Evolutionary conservation across 1,284 basidiomycete genomes (phyloP), one percentile per base, ranked within the genome.

Genomic region (Xerocomus minutiporus): DNA sequence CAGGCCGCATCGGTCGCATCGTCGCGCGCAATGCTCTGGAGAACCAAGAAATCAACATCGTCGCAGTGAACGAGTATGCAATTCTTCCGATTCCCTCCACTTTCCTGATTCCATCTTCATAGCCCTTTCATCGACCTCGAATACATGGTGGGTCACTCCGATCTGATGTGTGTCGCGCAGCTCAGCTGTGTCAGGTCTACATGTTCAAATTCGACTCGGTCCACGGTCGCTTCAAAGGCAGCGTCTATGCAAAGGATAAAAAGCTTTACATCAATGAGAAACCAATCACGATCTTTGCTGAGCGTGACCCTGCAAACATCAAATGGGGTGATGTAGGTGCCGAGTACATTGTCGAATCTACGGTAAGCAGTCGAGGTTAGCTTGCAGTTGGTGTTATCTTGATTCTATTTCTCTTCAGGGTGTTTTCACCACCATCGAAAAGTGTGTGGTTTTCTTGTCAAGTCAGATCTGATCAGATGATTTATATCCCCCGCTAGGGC

Each of bases 151-250:
- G 39, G 73, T 23, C 34, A 2, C n/a, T 35, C 25, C 1, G 11
- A 20, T 20, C 1, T 32, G 25, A 20, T 42, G 15, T 12, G 1
- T 25, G 29, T 13, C 26, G 11, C 40, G 8, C 31, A 39, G 29
- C 50, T 66, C 11, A 66, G 9, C 41, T 13, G 7, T 17, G 9
- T 6, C 56, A 90, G 88, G 86, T 93, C 71, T 97, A 99, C 87
- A 97, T 99, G 95, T 97, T 98, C 91, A 98, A 97, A 83, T 98
- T 89, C 74, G 96, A 98, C 75, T 93, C 94, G 58, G 94, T 95
- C 66, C 96, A 99, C 81, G 93, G 96, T 60, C 86, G 88, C 73
- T 99, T 90, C 86, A 87, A 93, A 72, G 96, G 95, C 59, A 73
- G 81, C 53, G 84, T 99, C 64, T 80, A 84, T 72, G 74, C 78